These are phyloP conservation scores for Calonectria pseudoreteaudii DNA, from an alignment of 2,329 filamentous ascomycete species.

Conservation along the genomic window DNA sequence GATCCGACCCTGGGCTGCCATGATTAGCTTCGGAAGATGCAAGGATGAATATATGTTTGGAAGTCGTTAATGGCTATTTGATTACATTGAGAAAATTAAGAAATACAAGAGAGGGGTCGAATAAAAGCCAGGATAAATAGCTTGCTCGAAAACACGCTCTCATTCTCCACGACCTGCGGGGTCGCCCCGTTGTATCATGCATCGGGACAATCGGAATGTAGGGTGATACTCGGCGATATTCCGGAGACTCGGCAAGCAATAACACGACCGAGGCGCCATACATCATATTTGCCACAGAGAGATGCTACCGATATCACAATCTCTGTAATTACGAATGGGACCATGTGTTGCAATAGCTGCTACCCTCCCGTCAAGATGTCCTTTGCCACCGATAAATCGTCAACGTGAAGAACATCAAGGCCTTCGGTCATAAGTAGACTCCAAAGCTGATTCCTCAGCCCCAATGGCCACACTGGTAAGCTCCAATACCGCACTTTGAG, in stretches of 20 bases:
- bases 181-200: conserved; percentile 23
- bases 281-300: neutral
- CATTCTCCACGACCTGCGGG: conserved; percentile 36
- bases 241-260: conserved; percentile 42
- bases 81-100: neutral
- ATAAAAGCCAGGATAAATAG: neutral
- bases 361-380: conserved; percentile 24
- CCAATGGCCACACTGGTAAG: conserved; percentile 67
- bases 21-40: conserved; percentile 9
- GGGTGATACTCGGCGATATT: conserved; percentile 40
- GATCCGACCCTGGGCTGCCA: conserved; percentile 43
- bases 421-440: conserved; percentile 65
- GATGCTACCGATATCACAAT: neutral
- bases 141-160: neutral
- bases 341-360: neutral
- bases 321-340: neutral
- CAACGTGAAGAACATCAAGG: conserved; percentile 71
- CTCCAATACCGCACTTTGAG: conserved; percentile 72
- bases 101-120: neutral
- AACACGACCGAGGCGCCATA: conserved; percentile 8
- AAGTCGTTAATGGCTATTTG: conserved; percentile 17
- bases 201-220: conserved; percentile 16
- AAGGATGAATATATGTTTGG: neutral
- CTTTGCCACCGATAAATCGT: conserved; percentile 62
- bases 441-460: conserved; percentile 68